Conservation (phyloP, 1,284 basidiomycete genomes). For the Termitomyces sp. region DNA sequence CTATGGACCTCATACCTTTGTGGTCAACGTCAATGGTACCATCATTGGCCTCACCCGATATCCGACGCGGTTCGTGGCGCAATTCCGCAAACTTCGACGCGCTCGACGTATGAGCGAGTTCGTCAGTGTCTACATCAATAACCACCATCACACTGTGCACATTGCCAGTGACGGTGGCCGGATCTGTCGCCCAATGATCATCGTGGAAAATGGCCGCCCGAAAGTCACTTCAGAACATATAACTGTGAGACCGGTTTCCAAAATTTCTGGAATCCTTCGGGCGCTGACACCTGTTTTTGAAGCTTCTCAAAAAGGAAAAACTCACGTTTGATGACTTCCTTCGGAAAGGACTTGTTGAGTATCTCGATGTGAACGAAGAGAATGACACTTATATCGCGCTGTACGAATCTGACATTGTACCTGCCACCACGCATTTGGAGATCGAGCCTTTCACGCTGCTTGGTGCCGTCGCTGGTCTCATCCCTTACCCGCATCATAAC, state of each 20-base stretch:
- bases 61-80: conserved; percentile 82
- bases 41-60: conserved; percentile 92
- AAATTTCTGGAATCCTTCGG: conserved; percentile 8
- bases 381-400: conserved; percentile 97
- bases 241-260: conserved; percentile 40
- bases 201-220: conserved; percentile 83
- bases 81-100: conserved; percentile 90
- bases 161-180: conserved; percentile 98
- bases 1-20: conserved; percentile 86
- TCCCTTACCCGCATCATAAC: conserved; percentile 99
- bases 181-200: conserved; percentile 98
- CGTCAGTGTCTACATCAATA: conserved; percentile 95
- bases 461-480: conserved; percentile 96
- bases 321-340: conserved; percentile 95
- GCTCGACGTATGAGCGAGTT: conserved; percentile 94
- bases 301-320: conserved; percentile 78
- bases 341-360: conserved; percentile 94
- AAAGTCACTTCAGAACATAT: conserved; percentile 84
- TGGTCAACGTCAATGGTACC: conserved; percentile 96
- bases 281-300: conserved; percentile 13
- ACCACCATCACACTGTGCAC: conserved; percentile 92
- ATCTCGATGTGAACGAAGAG: conserved; percentile 99
- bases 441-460: conserved; percentile 99
- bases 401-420: conserved; percentile 86
- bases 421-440: conserved; percentile 89